These are phyloP conservation scores for Paramecium bursaria DNA, from an alignment of 73 alveolate species.

Conservation along the genomic window DNA sequence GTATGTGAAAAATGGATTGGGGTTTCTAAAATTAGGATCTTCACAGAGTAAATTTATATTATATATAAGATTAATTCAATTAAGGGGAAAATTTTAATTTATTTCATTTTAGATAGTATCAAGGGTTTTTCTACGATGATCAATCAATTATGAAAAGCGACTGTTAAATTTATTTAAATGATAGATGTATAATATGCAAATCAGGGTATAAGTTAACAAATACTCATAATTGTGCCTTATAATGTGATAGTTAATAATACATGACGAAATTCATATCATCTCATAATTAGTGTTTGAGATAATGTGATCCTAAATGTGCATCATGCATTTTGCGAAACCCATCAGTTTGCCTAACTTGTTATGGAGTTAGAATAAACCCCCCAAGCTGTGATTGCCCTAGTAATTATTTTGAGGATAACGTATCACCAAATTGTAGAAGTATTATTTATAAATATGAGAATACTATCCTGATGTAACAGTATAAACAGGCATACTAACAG, in stretches of 20 bases:
- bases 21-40: too few species aligned
- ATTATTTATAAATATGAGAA: background rate
- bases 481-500: background rate
- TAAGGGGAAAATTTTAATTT: too few species aligned
- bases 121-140: background rate
- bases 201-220: background rate
- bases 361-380: background rate
- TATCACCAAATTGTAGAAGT: conserved; percentile 6
- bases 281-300: background rate
- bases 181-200: background rate
- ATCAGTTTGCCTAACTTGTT: background rate
- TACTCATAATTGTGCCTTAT: too few species aligned
- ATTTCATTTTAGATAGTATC: too few species aligned
- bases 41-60: too few species aligned
- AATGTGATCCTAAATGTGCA: conserved; percentile 6
- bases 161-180: too few species aligned
- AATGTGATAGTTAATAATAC: too few species aligned
- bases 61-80: too few species aligned
- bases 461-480: background rate
- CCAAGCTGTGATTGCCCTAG: background rate
- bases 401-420: background rate
- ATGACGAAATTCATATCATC: background rate
- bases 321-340: background rate
- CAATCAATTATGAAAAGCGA: background rate
- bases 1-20: too few species aligned